These are phyloP conservation scores for Hermanozyma aechmeae DNA, from an alignment of 805 yeast genomes.

Conservation along the genomic window DNA sequence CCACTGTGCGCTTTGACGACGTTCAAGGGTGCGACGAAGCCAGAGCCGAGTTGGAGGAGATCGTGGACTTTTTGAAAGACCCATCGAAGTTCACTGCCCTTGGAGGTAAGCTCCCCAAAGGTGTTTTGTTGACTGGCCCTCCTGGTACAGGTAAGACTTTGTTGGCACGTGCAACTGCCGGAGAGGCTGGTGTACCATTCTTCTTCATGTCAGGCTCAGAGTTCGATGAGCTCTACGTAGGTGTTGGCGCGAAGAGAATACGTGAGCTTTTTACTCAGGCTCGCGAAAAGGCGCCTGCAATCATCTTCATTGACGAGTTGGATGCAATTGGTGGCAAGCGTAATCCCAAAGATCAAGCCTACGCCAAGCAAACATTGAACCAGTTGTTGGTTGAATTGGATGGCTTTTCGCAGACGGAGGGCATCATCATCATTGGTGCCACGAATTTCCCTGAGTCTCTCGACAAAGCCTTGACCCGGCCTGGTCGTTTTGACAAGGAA, in stretches of 20 bases:
- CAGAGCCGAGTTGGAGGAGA: slow-evolving; percentile 91
- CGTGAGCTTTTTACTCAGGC: slow-evolving; percentile 93
- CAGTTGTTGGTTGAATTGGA: slow-evolving; percentile 93
- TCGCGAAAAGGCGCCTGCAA: slow-evolving; percentile 91
- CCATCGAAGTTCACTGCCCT: slow-evolving; percentile 93
- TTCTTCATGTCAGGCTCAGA: slow-evolving; percentile 98
- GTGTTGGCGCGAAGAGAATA: slow-evolving; percentile 97
- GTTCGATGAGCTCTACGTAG: slow-evolving; percentile 95
- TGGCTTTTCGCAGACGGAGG: slow-evolving; percentile 87
- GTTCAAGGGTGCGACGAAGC: slow-evolving; percentile 99
- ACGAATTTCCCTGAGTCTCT: slow-evolving; percentile 96
- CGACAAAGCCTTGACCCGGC: slow-evolving; percentile 95
- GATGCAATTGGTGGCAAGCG: slow-evolving; percentile 99
- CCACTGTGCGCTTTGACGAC: slow-evolving; percentile 82
- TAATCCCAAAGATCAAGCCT: slow-evolving; percentile 96
- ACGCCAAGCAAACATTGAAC: slow-evolving; percentile 94
- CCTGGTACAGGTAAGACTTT: slow-evolving; percentile 99
- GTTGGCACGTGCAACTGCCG: slow-evolving; percentile 96
- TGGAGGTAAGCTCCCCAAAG: slow-evolving; percentile 97
- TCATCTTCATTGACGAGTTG: slow-evolving; percentile 92
- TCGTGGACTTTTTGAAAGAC: slow-evolving; percentile 94
- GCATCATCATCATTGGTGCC: slow-evolving; percentile 94
- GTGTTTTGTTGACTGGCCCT: slow-evolving; percentile 94
- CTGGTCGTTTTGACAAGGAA: slow-evolving; percentile 95
- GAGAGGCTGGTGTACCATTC: slow-evolving; percentile 98